Conservation (phyloP, 768 basidiomycete species). For the Hydnum rufescens region DNA sequence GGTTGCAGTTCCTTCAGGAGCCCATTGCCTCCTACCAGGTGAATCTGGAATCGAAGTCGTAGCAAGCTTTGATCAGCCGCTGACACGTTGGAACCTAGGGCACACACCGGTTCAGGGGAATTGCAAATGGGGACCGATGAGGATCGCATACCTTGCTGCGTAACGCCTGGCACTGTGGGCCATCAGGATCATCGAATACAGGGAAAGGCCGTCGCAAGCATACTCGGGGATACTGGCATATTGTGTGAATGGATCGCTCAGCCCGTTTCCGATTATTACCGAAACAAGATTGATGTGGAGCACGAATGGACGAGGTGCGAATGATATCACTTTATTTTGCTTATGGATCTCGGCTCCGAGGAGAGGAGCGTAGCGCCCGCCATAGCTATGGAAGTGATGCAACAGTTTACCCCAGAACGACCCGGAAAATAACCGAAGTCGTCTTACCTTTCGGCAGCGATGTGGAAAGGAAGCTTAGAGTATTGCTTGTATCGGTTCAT, state of each 20-base stretch:
- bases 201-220: slow-evolving; percentile 64
- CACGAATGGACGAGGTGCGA: slow-evolving; percentile 25
- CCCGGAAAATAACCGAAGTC: not conserved
- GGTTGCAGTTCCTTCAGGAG: not conserved
- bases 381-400: slow-evolving; percentile 10
- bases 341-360: slow-evolving; percentile 68
- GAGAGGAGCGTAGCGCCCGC: slow-evolving; percentile 69
- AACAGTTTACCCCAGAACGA: not conserved
- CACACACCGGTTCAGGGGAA: not conserved
- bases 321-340: slow-evolving; percentile 41
- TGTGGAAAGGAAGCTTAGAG: slow-evolving; percentile 46
- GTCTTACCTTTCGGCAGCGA: slow-evolving; percentile 48
- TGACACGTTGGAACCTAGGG: slow-evolving; percentile 43
- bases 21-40: slow-evolving; percentile 21
- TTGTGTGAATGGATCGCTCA: slow-evolving; percentile 69
- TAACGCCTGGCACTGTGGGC: slow-evolving; percentile 44
- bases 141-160: slow-evolving; percentile 24
- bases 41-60: slow-evolving; percentile 36
- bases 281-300: slow-evolving; percentile 64
- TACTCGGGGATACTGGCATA: slow-evolving; percentile 63
- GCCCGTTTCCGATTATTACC: slow-evolving; percentile 71
- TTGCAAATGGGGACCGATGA: not conserved
- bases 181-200: slow-evolving; percentile 44
- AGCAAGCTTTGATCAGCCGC: slow-evolving; percentile 50
- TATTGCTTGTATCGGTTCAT: slow-evolving; percentile 58